Evolutionary conservation across 2,329 filamentous ascomycete genomes (phyloP).

Genomic region (Ascochyta lentis): DNA sequence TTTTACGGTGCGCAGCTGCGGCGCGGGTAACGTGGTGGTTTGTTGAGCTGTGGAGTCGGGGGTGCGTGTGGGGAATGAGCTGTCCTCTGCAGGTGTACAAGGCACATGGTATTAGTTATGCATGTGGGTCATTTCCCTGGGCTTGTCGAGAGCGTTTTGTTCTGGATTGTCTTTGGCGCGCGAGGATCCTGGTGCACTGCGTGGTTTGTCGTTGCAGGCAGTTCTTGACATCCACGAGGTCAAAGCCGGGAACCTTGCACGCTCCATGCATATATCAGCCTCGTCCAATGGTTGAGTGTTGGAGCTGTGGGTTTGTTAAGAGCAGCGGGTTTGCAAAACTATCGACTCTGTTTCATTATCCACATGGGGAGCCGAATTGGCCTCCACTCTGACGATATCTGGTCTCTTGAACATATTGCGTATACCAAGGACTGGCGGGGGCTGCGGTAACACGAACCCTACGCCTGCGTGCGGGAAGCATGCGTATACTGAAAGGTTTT

Average conservation of each 20-base stretch:
- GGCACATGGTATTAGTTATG: too few species aligned
- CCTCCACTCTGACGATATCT: background rate
- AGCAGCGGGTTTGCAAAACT: background rate
- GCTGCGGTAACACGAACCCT: background rate
- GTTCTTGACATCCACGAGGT: too few species aligned
- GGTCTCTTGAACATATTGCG: background rate
- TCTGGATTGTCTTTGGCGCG: background rate
- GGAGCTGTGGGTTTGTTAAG: background rate
- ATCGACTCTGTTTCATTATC: background rate
- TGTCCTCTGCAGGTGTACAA: background rate
- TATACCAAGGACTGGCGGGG: background rate
- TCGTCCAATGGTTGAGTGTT: background rate
- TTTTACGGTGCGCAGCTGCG: background rate
- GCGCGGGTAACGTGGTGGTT: background rate
- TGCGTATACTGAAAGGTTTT: constrained; percentile 7
- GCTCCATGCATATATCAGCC: background rate
- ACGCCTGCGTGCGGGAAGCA: background rate
- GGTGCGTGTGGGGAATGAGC: constrained; percentile 1
- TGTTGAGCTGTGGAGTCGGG: constrained; percentile 10
- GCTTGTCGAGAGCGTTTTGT: too few species aligned
- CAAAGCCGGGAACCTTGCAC: too few species aligned
- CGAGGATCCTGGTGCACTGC: too few species aligned
- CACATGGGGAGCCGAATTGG: background rate
- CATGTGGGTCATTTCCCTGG: background rate
- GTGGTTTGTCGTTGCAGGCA: too few species aligned